These are phyloP conservation scores for Laburnicola sp. DNA, from an alignment of 2,329 filamentous ascomycete genomes.

Conservation along the genomic window DNA sequence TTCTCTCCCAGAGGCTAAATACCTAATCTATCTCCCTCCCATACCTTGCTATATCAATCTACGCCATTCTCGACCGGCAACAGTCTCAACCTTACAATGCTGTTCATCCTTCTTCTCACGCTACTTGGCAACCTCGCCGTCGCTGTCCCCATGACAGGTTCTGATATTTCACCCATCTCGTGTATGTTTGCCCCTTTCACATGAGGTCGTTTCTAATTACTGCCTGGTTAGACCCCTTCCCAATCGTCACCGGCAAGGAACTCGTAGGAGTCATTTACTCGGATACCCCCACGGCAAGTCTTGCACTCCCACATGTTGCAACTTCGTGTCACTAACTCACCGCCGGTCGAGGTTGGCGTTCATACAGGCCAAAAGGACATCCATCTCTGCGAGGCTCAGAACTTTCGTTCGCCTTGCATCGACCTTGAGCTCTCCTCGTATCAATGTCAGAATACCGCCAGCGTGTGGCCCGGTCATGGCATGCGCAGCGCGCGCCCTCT, in stretches of 20 bases:
- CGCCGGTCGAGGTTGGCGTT: no score
- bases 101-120: not conserved
- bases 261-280: no score
- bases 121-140: not conserved
- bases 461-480: not conserved
- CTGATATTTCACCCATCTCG: not conserved
- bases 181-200: not conserved
- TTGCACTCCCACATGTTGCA: no score
- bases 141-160: not conserved
- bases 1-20: not conserved
- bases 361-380: no score
- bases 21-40: not conserved
- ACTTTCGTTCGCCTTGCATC: not conserved
- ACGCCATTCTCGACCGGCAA: no score
- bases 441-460: not conserved
- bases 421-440: not conserved
- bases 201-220: no score
- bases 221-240: no score
- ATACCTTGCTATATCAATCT: not conserved
- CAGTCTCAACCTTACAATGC: not conserved
- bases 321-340: no score
- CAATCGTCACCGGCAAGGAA: no score
- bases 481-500: not conserved
- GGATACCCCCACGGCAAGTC: no score
- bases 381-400: no score